phyloP scores from a whole-genome alignment of 2,329 filamentous ascomycete genomes.

The Trichoderma pleuroti region DNA sequence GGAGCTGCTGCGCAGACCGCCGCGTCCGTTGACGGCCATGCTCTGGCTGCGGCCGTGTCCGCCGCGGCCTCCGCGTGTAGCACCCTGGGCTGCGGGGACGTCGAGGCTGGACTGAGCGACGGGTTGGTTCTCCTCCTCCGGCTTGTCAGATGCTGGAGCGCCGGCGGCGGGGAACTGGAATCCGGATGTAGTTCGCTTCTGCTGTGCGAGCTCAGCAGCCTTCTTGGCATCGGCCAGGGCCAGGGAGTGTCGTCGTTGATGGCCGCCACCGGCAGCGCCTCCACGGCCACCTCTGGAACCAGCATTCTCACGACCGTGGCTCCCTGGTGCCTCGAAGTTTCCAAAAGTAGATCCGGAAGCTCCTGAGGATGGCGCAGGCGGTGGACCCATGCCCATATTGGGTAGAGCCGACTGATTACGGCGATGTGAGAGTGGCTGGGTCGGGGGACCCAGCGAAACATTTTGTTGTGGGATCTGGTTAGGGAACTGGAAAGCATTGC shows the following conservation, averaged over 20 bases:
- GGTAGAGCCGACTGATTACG: constrained; percentile 97
- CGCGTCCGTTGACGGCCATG: constrained; percentile 73
- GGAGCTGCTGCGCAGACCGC: constrained; percentile 65
- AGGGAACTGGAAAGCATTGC: constrained; percentile 86
- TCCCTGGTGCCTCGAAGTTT: constrained; percentile 64
- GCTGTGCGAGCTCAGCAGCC: constrained; percentile 92
- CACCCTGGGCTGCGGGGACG: constrained; percentile 38
- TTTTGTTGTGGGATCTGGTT: constrained; percentile 71
- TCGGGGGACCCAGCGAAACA: constrained; percentile 69
- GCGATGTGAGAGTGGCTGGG: constrained; percentile 81
- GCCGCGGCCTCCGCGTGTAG: constrained; percentile 54
- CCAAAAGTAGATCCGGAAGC: constrained; percentile 75
- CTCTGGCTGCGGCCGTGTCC: constrained; percentile 80
- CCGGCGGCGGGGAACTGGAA: constrained; percentile 90
- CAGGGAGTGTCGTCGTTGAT: constrained; percentile 90
- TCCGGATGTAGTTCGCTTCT: constrained; percentile 88
- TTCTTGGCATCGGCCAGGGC: constrained; percentile 96
- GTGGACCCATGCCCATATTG: constrained; percentile 83
- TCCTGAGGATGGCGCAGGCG: constrained; percentile 88
- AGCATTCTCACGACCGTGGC: constrained; percentile 35
- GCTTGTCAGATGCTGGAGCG: constrained; percentile 59
- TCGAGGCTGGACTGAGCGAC: constrained; percentile 33
- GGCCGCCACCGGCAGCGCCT: constrained; percentile 64
- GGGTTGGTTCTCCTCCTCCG: constrained; percentile 47
- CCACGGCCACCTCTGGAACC: constrained; percentile 68